Evolutionary conservation across 805 yeast genomes (phyloP), one percentile per base, ranked within the genome.

Genomic region (Saccharomycopsis synnaedendra): DNA sequence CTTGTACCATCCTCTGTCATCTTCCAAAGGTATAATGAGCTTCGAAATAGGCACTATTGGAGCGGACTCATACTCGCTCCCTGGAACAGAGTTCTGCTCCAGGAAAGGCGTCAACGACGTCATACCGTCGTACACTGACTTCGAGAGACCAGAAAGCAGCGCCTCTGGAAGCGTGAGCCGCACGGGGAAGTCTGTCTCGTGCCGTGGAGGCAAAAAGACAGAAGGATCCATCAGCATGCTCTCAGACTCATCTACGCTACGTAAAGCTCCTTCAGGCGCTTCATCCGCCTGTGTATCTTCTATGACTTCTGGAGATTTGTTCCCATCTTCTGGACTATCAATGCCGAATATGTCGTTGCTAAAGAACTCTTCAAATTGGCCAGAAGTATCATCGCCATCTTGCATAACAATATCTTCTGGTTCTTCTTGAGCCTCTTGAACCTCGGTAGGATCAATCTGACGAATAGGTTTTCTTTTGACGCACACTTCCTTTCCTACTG

Each of bases 401-500:
- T 11, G n/a, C 10, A 9, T 34, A 9, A 34, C 10, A 8, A 34
- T 9, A 34, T 34, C 31, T 32, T 42, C 39, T 48, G 46, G n/a
- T 41, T 36, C 6, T 44, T 42, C 57, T 9, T 48, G 52, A 8
- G 39, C 47, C 10, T 52, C 54, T 31, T 38, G 49, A 10, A 39
- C 27, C 35, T 45, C 39, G 31, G 11, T 10, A 29, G 38, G 47
- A 29, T 44, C 52, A n/a, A 47, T 32, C 37, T 36, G 56, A 32
- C 55, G 54, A 7, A 78, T 70, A 3, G 74, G 70, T 54, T 68
- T 73, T 44, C 74, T 63, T 50, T 72, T 76, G 9, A 86, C 66
- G 57, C 95, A 81, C 53, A 76, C 72, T 5, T 60, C 64, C 58
- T 78, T 79, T 0, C 96, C 96, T 55, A 73, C 76, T 1, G 58